Conservation (phyloP, 2,329 filamentous ascomycete genomes). For the Microsporum audouinii region DNA sequence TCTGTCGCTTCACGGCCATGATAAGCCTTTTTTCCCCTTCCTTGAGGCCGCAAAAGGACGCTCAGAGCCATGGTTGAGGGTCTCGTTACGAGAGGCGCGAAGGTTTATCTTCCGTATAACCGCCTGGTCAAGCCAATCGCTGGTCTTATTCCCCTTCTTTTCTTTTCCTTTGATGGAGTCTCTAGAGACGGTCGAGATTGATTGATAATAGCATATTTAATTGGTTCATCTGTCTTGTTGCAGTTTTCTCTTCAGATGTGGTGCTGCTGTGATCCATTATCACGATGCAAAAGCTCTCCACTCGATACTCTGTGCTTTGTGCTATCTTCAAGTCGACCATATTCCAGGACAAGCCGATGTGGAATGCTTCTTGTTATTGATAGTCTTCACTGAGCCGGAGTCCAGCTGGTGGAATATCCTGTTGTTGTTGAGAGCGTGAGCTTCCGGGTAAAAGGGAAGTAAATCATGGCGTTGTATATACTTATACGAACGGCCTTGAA, state of each 20-base stretch:
- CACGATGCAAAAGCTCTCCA: neutral
- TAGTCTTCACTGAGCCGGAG: neutral
- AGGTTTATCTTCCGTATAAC: slow-evolving; percentile 1
- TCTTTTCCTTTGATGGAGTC: neutral
- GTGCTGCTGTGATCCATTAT: neutral
- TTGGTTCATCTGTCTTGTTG: neutral
- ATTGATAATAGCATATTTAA: neutral
- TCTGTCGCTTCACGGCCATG: neutral
- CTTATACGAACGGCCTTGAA: too few relatives aligned
- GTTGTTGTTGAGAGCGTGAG: too few relatives aligned
- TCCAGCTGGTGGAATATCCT: too few relatives aligned
- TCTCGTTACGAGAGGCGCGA: neutral
- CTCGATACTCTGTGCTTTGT: neutral
- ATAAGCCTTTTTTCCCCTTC: neutral
- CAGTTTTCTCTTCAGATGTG: neutral
- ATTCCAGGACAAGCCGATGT: neutral
- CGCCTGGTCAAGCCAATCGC: neutral
- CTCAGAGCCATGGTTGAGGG: neutral
- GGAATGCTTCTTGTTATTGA: neutral
- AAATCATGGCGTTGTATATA: too few relatives aligned
- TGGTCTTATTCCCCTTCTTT: neutral
- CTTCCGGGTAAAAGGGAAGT: too few relatives aligned
- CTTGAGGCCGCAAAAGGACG: neutral
- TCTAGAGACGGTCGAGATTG: neutral
- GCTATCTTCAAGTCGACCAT: neutral